A percentile compares a stretch with the other conserved stretches of the same genome.
Evolutionary conservation across 225 moss, liverwort and hornwort genomes (phyloP).

Genomic region (Sphagnum contortum): DNA sequence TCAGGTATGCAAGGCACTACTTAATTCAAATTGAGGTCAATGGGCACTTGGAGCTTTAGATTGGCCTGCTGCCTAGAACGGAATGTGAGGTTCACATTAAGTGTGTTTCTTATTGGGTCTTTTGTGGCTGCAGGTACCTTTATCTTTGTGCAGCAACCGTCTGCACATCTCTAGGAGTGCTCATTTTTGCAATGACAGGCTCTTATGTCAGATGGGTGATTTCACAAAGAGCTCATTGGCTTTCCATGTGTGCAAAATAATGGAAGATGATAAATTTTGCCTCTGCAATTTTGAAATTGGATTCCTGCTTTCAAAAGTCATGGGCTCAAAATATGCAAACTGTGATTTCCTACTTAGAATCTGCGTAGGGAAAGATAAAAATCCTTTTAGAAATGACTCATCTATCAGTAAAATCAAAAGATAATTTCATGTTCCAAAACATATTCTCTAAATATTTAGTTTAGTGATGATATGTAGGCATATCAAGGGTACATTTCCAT

Average conservation of each 20-base stretch:
- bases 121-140: conserved; percentile 50
- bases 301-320: too few relatives aligned
- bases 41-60: background rate
- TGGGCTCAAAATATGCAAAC: too few relatives aligned
- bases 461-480: too few relatives aligned
- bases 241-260: background rate
- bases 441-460: too few relatives aligned
- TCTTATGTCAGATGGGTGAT: conserved; percentile 31
- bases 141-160: conserved; percentile 61
- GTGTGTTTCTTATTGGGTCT: background rate
- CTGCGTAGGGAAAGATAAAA: too few relatives aligned
- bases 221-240: conserved; percentile 13
- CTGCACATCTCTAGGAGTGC: conserved; percentile 39
- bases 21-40: background rate
- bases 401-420: too few relatives aligned
- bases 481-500: too few relatives aligned
- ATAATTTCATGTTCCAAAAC: too few relatives aligned
- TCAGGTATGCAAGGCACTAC: background rate
- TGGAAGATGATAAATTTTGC: too few relatives aligned
- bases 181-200: conserved; percentile 34
- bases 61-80: background rate
- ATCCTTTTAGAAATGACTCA: too few relatives aligned
- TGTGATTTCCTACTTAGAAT: too few relatives aligned
- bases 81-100: background rate
- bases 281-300: too few relatives aligned